Base-by-base conservation (phyloP, 2,329 filamentous ascomycete species). In the Allantophomopsis cytisporea region DNA sequence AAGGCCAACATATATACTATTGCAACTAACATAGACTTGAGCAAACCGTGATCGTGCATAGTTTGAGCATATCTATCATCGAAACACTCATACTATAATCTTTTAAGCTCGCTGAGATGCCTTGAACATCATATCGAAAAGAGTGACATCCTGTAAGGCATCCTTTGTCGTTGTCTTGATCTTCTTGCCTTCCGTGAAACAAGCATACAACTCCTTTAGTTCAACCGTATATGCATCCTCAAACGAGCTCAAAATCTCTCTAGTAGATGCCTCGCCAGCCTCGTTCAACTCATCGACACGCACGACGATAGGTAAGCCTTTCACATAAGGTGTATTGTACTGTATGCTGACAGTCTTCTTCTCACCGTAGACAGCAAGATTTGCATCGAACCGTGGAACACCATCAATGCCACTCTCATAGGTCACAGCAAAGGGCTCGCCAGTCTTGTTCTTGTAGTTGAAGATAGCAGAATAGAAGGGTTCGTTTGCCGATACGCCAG, bases 281-380 rank as follows among this genome's bases (percentile, higher is more conserved):
- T 10, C 60, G 15, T 28, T 18, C 55, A 5, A 58, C 51, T 42
- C 40, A 18, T 57, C 50, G 5, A 65, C 54, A 0, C 53, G 55
- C 38, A 75, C 62, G 5, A 58, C 65, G 17, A 71, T 66, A 0
- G 68, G 66, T 1, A 74, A 53, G 0, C 65, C 71, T 45, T 72
- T 73, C 14, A 75, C 59, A 41, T 68, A 75, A 0, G 73, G 74
- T 1, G 70, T 68, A 40, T 79, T 69, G 45, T 69, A 75, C 30
- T 68, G 50, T 10, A 79, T 60, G 2, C 58, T 61, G 0, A 79
- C 66, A 0, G 64, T 66, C 55, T 78, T 79, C 7, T 62, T 57
- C n/a, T 60, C 51, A 0, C 65, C 65, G 44, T 73, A 78, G 0
- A 79, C 58, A 2, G 65, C 66, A 6, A 74, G 51, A 34, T 66